A percentile compares a stretch with the other conserved stretches of the same genome.
phyloP scores from a whole-genome alignment of 2,329 filamentous ascomycete genomes.

The Periconia sp. region DNA sequence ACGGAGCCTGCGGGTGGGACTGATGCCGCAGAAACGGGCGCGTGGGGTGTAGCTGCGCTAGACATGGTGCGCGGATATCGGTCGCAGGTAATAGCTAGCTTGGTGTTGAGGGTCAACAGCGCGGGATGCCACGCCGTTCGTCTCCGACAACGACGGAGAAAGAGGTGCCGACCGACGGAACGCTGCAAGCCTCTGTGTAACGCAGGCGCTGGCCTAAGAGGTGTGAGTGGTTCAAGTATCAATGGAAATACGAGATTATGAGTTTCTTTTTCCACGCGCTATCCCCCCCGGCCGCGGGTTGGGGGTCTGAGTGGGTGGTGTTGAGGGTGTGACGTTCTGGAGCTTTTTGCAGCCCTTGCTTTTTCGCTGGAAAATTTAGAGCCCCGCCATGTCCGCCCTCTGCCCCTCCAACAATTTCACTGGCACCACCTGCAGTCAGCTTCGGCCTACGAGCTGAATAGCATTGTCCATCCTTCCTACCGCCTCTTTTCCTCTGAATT shows the following conservation, averaged over 20 bases:
- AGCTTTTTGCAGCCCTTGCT: conserved; percentile 18
- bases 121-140: conserved; percentile 14
- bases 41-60: conserved; percentile 39
- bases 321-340: conserved; percentile 27
- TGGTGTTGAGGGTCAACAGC: conserved; percentile 23
- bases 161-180: conserved; percentile 20
- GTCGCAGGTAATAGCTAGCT: conserved; percentile 7
- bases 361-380: conserved; percentile 14
- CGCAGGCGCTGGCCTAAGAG: conserved; percentile 3
- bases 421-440: not conserved
- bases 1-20: conserved; percentile 35
- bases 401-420: conserved; percentile 29
- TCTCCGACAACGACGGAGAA: not conserved
- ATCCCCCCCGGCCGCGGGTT: conserved; percentile 32
- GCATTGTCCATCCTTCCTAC: conserved; percentile 2
- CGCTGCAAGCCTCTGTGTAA: conserved; percentile 7
- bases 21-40: conserved; percentile 36
- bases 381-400: not conserved
- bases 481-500: conserved; percentile 4
- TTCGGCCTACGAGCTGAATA: conserved; percentile 2
- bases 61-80: conserved; percentile 34
- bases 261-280: conserved; percentile 16
- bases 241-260: conserved; percentile 13
- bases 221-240: no score
- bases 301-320: conserved; percentile 9